Evolutionary conservation across 768 basidiomycete species (phyloP).

Genomic region (Rubroboletus pulcherrimus): DNA sequence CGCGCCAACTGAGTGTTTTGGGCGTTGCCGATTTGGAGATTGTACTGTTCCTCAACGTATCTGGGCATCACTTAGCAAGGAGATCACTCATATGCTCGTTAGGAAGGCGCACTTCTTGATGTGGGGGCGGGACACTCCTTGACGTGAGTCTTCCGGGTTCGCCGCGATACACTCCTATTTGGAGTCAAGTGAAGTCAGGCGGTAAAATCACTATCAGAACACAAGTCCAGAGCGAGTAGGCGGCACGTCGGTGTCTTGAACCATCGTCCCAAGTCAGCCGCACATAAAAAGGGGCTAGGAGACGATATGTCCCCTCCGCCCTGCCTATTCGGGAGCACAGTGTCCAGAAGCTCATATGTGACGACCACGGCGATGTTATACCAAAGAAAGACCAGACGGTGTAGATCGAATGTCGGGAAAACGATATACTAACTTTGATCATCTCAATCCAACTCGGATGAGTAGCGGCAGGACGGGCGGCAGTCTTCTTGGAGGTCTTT

Average conservation of each 20-base stretch:
- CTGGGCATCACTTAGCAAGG: slow-evolving; percentile 37
- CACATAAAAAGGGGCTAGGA: slow-evolving; percentile 6
- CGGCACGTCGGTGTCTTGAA: background rate
- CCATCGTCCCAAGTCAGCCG: slow-evolving; percentile 12
- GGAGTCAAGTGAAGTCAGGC: slow-evolving; percentile 19
- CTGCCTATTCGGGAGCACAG: slow-evolving; percentile 36
- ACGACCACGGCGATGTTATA: slow-evolving; percentile 1
- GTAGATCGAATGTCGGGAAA: slow-evolving; percentile 9
- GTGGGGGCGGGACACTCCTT: slow-evolving; percentile 82
- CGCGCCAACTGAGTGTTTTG: slow-evolving; percentile 76
- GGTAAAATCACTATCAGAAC: slow-evolving; percentile 7
- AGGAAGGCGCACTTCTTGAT: slow-evolving; percentile 80
- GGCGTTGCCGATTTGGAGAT: slow-evolving; percentile 72
- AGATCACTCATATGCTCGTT: slow-evolving; percentile 7
- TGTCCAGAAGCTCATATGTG: slow-evolving; percentile 6
- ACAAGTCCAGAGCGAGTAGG: slow-evolving; percentile 6
- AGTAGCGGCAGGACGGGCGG: slow-evolving; percentile 29
- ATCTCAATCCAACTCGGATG: slow-evolving; percentile 69
- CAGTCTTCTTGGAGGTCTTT: slow-evolving; percentile 38
- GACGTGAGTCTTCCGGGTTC: slow-evolving; percentile 71
- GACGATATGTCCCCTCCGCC: slow-evolving; percentile 33
- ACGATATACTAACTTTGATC: slow-evolving; percentile 61
- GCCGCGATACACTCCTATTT: slow-evolving; percentile 78
- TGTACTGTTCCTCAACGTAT: slow-evolving; percentile 81
- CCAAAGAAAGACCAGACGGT: slow-evolving; percentile 13